Evolutionary conservation across 768 basidiomycete genomes (phyloP), one percentile per base, ranked within the genome.

Genomic region (Sarcomyxa edulis): DNA sequence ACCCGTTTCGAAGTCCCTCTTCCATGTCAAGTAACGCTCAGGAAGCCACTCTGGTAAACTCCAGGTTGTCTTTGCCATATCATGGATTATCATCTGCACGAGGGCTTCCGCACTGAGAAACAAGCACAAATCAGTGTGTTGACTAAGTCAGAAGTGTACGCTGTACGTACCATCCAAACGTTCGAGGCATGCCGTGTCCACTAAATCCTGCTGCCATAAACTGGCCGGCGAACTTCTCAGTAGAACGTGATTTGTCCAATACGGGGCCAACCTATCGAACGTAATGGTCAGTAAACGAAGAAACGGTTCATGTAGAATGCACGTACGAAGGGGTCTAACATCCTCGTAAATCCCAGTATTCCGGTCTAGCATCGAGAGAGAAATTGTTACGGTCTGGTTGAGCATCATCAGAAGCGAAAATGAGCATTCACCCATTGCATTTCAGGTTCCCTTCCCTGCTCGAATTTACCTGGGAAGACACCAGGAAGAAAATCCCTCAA

Each of bases 151-250:
- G 7, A 40, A 7, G 22, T 37, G 14, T n/a, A n/a, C n/a, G n/a
- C 40, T 42, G 7, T 2, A 45, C 71, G 29, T 48, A 82, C 85
- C 84, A 86, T 22, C 72, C 77, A 54, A 72, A 87, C 0, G 81
- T 75, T 4, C 83, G 74, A 4, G 86, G 76, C 84, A 90, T 89
- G 0, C 87, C 88, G 46, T 89, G 87, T 1, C 87, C 87, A 0
- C 75, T 68, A 48, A 76, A 88, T 3, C 85, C 87, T 1, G 79
- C 85, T 6, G 78, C 65, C 9, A 89, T 76, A 50, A 76, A 88
- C 45, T 88, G 85, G 0, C 82, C 81, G 5, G 65, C 48, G 40
- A 67, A 69, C 1, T 49, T 40, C 5, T 52, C 49, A 4, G 35
- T 39, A 14, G 55, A 41, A 6, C 41, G 38, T 1, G 46, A 44